Base-by-base conservation (phyloP, 352 stramenopile species). In the Blastocystis sp. region DNA sequence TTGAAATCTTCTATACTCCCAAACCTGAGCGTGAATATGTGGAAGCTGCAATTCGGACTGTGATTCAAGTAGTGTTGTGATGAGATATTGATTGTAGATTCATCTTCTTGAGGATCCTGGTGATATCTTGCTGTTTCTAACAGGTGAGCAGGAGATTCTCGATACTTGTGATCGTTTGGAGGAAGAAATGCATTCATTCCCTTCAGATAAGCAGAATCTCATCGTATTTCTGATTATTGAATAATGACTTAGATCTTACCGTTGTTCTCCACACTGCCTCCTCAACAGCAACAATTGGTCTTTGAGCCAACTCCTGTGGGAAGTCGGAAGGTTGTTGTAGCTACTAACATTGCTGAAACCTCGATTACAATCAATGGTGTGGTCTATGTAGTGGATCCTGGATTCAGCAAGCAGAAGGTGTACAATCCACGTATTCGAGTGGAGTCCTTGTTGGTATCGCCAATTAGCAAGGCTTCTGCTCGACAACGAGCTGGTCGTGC, bases 301-400 rank as follows among this genome's bases (percentile, higher is more conserved):
- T 99, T 99, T 88, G 90, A 93, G 46, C 54, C 89, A 4, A 93
- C 96, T 21, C 93, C 94, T 0, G 88, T 90, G 4, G 89, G 93
- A 1, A 90, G 92, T n/a, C 91, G 94, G 16, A 97, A 97, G 89
- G 93, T 98, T 35, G 95, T 99, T n/a, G 93, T 99, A 52, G 95
- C 93, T 19, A 99, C 96, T 57, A 99, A 99, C 90, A 97, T 99
- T 89, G 97, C 97, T 32, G 97, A 99, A 90, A 99, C 97, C 37
- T 98, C 94, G 80, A 89, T 99, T n/a, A 99, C 97, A 0, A 99
- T 99, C 90, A 95, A 99, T 90, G 97, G 96, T 29, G 98, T 99
- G 86, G 95, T 98, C 21, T 99, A 98, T 90, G 97, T 99, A 39
- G 93, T 99, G 54, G 97, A 99, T 91, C 95, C 96, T 29, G 96